Evolutionary conservation across 2,329 filamentous ascomycete species (phyloP).

Genomic region (Cladosporium phlei): DNA sequence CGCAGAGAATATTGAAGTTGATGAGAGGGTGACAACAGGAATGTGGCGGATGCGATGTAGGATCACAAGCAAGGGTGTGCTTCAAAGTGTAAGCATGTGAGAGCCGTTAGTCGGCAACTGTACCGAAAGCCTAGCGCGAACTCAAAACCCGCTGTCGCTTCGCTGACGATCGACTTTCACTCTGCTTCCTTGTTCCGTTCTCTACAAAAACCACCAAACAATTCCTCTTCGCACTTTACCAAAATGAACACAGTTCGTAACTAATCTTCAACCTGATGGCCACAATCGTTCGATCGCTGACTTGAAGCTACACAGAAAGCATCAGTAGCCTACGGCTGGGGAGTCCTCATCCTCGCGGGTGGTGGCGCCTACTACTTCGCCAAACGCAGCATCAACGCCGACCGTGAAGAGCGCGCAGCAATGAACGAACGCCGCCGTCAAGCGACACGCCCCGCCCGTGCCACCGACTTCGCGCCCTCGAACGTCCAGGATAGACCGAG

Average conservation of each 20-base stretch:
- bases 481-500: slow-evolving; percentile 45
- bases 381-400: slow-evolving; percentile 88
- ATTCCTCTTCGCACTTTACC: slow-evolving; percentile 8
- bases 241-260: slow-evolving; percentile 26
- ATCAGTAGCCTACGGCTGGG: slow-evolving; percentile 72
- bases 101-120: not conserved
- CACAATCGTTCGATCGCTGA: too few relatives aligned
- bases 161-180: slow-evolving; percentile 6
- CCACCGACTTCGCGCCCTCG: not conserved
- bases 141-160: not conserved
- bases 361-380: slow-evolving; percentile 93
- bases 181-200: not conserved
- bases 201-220: slow-evolving; percentile 7
- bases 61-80: too few relatives aligned
- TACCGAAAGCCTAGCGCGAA: not conserved
- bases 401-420: slow-evolving; percentile 68
- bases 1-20: not conserved
- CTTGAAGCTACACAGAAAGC: slow-evolving; percentile 15
- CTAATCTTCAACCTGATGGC: too few relatives aligned
- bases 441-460: not conserved
- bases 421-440: slow-evolving; percentile 58
- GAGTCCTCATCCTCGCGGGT: slow-evolving; percentile 78
- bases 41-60: not conserved
- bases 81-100: not conserved
- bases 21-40: not conserved